Evolutionary conservation across 164 flowering plant genomes (phyloP).

Genomic region (Berberis thunbergii): DNA sequence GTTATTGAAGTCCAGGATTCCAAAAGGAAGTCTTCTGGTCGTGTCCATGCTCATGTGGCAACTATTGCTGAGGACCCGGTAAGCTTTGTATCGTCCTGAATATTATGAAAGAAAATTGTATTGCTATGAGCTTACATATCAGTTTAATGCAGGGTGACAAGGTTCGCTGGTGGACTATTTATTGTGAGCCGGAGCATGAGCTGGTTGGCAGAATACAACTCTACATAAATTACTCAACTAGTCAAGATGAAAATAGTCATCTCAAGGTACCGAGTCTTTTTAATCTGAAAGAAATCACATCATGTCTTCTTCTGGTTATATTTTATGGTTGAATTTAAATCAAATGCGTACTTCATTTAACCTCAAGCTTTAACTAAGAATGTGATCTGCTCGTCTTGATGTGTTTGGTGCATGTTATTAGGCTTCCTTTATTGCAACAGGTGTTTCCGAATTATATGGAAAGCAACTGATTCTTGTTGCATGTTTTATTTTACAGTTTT

Average conservation of each 20-base stretch:
- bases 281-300: no score
- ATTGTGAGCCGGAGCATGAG: slow-evolving; percentile 85
- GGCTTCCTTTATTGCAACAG: no score
- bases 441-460: no score
- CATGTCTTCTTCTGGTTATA: no score
- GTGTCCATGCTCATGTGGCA: slow-evolving; percentile 82
- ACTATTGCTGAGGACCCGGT: slow-evolving; percentile 75
- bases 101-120: slow-evolving; percentile 3
- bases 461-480: no score
- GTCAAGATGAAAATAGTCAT: slow-evolving; percentile 56
- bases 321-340: no score
- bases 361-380: no score
- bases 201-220: slow-evolving; percentile 83
- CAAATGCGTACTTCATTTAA: no score
- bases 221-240: slow-evolving; percentile 60
- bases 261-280: slow-evolving; percentile 43
- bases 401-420: no score
- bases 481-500: no score
- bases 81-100: slow-evolving; percentile 10
- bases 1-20: slow-evolving; percentile 79
- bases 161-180: slow-evolving; percentile 92
- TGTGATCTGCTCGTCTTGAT: no score
- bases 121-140: slow-evolving; percentile 7
- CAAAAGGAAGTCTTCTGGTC: slow-evolving; percentile 66
- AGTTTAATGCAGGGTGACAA: slow-evolving; percentile 64